Evolutionary conservation across 2,329 filamentous ascomycete genomes (phyloP).

Genomic region (Fusarium transvaalense): DNA sequence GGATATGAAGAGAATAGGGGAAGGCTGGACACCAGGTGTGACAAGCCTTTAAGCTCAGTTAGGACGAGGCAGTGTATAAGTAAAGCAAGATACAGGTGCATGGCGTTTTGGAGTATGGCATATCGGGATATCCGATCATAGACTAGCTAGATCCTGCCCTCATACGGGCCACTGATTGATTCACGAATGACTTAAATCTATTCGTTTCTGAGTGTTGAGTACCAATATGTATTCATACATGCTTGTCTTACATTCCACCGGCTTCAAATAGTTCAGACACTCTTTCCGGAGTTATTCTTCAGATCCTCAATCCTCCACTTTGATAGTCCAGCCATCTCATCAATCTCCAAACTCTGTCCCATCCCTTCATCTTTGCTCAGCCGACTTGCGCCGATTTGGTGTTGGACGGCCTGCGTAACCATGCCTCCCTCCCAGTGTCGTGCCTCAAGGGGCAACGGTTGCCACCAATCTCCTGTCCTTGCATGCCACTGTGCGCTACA

Average conservation of each 20-base stretch:
- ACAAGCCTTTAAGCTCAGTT: constrained; percentile 65
- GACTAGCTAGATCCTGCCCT: constrained; percentile 38
- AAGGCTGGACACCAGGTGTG: constrained; percentile 83
- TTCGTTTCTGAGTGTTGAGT: not conserved
- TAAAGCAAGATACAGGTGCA: constrained; percentile 41
- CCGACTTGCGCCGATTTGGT: constrained; percentile 6
- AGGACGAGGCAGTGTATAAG: constrained; percentile 33
- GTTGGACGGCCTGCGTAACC: constrained; percentile 42
- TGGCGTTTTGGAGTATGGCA: constrained; percentile 49
- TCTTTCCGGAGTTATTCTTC: constrained; percentile 43
- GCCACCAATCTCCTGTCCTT: constrained; percentile 76
- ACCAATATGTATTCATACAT: not conserved
- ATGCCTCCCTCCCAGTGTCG: constrained; percentile 73
- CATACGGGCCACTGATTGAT: constrained; percentile 30
- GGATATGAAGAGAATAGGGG: constrained; percentile 88
- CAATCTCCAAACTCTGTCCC: constrained; percentile 53
- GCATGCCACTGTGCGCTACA: constrained; percentile 80
- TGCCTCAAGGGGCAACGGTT: constrained; percentile 72
- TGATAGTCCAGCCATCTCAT: constrained; percentile 56
- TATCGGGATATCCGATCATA: constrained; percentile 44
- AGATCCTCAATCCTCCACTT: constrained; percentile 55
- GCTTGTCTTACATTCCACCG: no score
- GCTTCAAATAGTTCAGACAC: constrained; percentile 10
- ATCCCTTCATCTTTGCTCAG: constrained; percentile 48
- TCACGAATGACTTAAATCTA: constrained; percentile 21